These are phyloP conservation scores for Tetrapisispora namnaoensis DNA, from an alignment of 805 yeast genomes.

Conservation along the genomic window DNA sequence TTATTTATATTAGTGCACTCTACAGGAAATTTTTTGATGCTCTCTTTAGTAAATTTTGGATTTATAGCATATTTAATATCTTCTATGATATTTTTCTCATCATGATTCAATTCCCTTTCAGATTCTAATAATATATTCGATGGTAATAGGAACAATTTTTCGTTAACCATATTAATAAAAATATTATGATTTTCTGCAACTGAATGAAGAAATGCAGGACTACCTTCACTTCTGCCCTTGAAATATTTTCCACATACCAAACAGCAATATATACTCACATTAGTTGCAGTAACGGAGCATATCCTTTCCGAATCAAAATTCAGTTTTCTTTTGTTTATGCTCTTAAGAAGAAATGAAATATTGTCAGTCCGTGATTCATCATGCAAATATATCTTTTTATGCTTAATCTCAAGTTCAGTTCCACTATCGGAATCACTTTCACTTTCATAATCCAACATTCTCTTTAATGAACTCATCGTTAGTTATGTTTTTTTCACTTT, in stretches of 20 bases:
- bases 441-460: constrained; percentile 1
- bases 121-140: constrained; percentile 29
- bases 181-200: constrained; percentile 54
- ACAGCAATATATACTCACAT: constrained; percentile 59
- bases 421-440: not conserved
- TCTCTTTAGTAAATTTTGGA: constrained; percentile 38
- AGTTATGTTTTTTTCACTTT: not conserved
- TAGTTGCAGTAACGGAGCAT: constrained; percentile 55
- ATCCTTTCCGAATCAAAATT: constrained; percentile 65
- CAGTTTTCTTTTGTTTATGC: constrained; percentile 24
- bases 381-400: not conserved
- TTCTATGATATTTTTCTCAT: constrained; percentile 21
- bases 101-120: not conserved
- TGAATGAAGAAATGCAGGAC: constrained; percentile 62
- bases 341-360: constrained; percentile 17
- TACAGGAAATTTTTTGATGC: constrained; percentile 29
- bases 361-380: too few relatives aligned
- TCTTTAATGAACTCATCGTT: not conserved
- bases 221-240: constrained; percentile 53
- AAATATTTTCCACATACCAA: constrained; percentile 63
- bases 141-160: constrained; percentile 51
- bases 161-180: constrained; percentile 43
- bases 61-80: constrained; percentile 45
- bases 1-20: constrained; percentile 36
- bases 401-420: not conserved